Base-by-base conservation (phyloP, 768 basidiomycete species). In the Favolaschia claudopus region DNA sequence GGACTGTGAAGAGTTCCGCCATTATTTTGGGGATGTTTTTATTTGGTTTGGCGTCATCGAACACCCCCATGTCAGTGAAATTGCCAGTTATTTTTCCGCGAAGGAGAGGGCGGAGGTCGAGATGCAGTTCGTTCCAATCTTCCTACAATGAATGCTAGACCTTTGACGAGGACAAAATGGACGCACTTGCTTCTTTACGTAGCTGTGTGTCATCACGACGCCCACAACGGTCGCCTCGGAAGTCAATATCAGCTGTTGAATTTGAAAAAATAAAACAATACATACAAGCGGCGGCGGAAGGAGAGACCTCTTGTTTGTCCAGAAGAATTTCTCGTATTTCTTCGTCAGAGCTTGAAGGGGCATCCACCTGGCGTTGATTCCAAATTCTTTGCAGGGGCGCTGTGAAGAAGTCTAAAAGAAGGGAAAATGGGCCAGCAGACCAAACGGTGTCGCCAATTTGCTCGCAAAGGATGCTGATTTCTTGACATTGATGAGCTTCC, bases 171-270 rank as follows among this genome's bases (percentile, higher is more conserved):
- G 20, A 8, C 33, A 37, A 5, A 20, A 17, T 10, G n/a, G 4
- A 45, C 53, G 8, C 36, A 55, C 54, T 31, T 7, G 13, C 13
- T 29, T 46, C 44, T 10, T 29, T 13, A n/a, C 54, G 42, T 8
- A 55, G 54, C 34, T 37, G 28, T 17, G 17, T 31, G 33, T 33
- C 6, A 29, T 37, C 13, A 8, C 20, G 28, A 31, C 2, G 13
- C 15, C 17, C 43, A n/a, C 54, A 55, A 24, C 10, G 43, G 13
- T 37, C 44, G 24, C 54, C 54, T 53, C 19, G n/a, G n/a, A n/a
- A n/a, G n/a, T n/a, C n/a, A 8, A 6, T 22, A 20, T 13, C 1
- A 5, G 14, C 15, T 36, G n/a, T 24, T 19, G 22, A 29, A 15
- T 12, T 7, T 6, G 7, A 6, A n/a, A 38, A 28, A 28, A 25